Percentiles rank a stretch among this genome's conserved stretches.
Conservation (phyloP, 2,329 filamentous ascomycete genomes). For the Colletotrichum liriopes region DNA sequence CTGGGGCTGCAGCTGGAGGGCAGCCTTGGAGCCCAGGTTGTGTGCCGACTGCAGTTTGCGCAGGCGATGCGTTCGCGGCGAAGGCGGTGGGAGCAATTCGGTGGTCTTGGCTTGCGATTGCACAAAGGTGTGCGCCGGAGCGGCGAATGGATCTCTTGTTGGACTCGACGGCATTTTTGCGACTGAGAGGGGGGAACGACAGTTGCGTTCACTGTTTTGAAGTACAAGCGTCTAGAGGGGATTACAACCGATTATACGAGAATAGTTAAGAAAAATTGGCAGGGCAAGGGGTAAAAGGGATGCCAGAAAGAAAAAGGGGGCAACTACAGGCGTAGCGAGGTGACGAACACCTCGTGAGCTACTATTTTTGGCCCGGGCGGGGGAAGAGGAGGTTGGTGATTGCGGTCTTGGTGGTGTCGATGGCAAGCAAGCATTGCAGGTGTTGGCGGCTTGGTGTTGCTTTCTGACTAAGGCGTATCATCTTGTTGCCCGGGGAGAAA, state of each 20-base stretch:
- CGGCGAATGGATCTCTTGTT: conserved; percentile 47
- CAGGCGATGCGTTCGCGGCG: conserved; percentile 77
- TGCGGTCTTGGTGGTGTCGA: conserved; percentile 36
- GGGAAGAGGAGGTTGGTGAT: conserved; percentile 41
- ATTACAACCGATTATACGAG: conserved; percentile 33
- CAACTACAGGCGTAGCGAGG: conserved; percentile 32
- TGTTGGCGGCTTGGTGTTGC: conserved; percentile 36
- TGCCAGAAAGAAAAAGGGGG: conserved; percentile 12
- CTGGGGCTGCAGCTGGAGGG: conserved; percentile 51
- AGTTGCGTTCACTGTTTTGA: conserved; percentile 27
- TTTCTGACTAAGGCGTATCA: conserved; percentile 35
- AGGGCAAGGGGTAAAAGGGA: conserved; percentile 7
- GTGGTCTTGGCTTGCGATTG: conserved; percentile 51
- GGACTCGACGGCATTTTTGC: conserved; percentile 51
- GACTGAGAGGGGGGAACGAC: conserved; percentile 11
- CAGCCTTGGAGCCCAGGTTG: conserved; percentile 71
- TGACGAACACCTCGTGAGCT: conserved; percentile 39
- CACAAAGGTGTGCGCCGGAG: conserved; percentile 46
- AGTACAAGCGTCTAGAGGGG: background rate
- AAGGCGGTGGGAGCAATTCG: conserved; percentile 70
- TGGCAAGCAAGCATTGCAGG: conserved; percentile 23
- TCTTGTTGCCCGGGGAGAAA: conserved; percentile 34
- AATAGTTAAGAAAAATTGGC: conserved; percentile 21
- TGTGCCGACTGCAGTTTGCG: conserved; percentile 85
- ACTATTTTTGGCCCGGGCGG: conserved; percentile 41